phyloP scores from a whole-genome alignment of 768 basidiomycete genomes.

The Agaricus subrufescens region DNA sequence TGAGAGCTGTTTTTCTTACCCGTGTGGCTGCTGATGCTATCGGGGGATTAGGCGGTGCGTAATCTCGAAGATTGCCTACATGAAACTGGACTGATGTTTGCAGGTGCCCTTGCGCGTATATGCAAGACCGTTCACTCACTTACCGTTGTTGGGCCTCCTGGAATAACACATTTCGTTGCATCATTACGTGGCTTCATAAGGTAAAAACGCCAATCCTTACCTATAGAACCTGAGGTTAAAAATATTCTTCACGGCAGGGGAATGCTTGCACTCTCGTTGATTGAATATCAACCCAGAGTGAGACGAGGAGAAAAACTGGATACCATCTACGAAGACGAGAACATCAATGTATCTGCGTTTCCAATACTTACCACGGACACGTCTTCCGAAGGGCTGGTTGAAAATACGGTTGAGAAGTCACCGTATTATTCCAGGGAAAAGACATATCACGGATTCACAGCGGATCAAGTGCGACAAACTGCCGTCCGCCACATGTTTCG shows the following conservation, averaged over 20 bases:
- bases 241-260: background rate
- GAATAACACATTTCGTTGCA: slow-evolving; percentile 67
- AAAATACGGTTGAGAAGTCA: no score
- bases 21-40: slow-evolving; percentile 54
- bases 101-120: slow-evolving; percentile 77
- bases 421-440: background rate
- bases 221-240: background rate
- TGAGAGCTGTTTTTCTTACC: slow-evolving; percentile 70
- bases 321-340: background rate
- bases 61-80: background rate
- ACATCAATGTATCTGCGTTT: background rate
- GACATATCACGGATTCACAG: background rate
- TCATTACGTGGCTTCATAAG: slow-evolving; percentile 60
- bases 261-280: background rate
- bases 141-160: slow-evolving; percentile 66
- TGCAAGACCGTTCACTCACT: slow-evolving; percentile 67
- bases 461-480: background rate
- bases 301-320: background rate
- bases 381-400: background rate
- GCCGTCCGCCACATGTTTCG: background rate
- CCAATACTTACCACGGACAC: background rate
- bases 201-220: slow-evolving; percentile 27
- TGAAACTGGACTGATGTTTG: slow-evolving; percentile 21
- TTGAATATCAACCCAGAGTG: background rate
- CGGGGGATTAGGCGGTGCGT: slow-evolving; percentile 44